Percentiles rank a stretch among this genome's conserved stretches.
These are phyloP conservation scores for Cephalotrichum gorgonifer DNA, from an alignment of 2,329 filamentous ascomycete genomes.

Conservation along the genomic window DNA sequence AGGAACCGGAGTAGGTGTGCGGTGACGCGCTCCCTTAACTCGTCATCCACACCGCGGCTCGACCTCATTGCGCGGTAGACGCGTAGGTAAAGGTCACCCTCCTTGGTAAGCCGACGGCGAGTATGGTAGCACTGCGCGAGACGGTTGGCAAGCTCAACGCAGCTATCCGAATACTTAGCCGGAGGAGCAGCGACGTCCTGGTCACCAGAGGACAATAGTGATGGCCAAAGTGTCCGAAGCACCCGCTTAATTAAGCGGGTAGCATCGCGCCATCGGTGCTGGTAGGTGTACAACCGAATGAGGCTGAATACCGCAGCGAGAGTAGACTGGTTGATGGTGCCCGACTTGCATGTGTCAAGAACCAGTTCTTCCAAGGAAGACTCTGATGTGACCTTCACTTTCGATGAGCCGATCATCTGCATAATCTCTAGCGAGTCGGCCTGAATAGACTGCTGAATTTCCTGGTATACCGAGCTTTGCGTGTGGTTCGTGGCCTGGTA, in stretches of 20 bases:
- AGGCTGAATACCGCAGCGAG: constrained; percentile 29
- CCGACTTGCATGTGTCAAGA: constrained; percentile 27
- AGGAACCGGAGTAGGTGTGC: constrained; percentile 18
- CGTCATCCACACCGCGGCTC: constrained; percentile 18
- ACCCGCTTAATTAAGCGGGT: constrained; percentile 32
- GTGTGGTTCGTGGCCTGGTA: constrained; percentile 24
- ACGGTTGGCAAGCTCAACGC: constrained; percentile 32
- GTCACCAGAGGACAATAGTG: constrained; percentile 30
- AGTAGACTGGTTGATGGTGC: constrained; percentile 26
- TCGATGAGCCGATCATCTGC: constrained; percentile 21
- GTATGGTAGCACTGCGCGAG: constrained; percentile 32
- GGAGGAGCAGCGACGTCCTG: constrained; percentile 33
- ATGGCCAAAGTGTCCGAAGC: constrained; percentile 32
- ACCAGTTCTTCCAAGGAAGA: constrained; percentile 30
- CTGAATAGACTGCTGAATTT: constrained; percentile 31
- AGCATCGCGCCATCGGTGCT: constrained; percentile 35
- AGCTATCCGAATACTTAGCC: constrained; percentile 28
- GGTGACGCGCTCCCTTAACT: constrained; percentile 13
- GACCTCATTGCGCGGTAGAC: constrained; percentile 21
- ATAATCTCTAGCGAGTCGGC: constrained; percentile 30
- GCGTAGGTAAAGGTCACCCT: constrained; percentile 21
- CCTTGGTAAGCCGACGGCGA: constrained; percentile 21
- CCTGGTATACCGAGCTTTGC: constrained; percentile 21
- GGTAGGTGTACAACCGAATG: constrained; percentile 27
- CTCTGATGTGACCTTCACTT: constrained; percentile 21